A percentile compares a stretch with the other conserved stretches of the same genome.
These are phyloP conservation scores for Hypsizygus ulmarius DNA, from an alignment of 1,284 basidiomycete genomes.

Conservation along the genomic window DNA sequence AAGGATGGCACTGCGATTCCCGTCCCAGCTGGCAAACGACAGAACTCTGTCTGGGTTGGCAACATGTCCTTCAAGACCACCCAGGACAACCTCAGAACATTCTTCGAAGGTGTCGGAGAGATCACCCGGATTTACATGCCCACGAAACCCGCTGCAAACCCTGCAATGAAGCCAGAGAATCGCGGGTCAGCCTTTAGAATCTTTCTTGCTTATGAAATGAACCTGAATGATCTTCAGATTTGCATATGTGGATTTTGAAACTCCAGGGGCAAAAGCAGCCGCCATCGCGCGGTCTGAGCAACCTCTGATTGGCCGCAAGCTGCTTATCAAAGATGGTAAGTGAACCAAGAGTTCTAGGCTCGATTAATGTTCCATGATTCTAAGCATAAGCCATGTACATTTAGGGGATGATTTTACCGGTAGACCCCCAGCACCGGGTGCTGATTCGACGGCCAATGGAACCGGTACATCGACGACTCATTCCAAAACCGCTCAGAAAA, in stretches of 20 bases:
- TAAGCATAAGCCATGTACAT: constrained; percentile 18
- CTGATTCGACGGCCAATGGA: constrained; percentile 28
- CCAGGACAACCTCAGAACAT: constrained; percentile 61
- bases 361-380: constrained; percentile 7
- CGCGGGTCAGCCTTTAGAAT: constrained; percentile 50
- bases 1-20: constrained; percentile 35
- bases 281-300: constrained; percentile 84
- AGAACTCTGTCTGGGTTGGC: constrained; percentile 93
- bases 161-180: constrained; percentile 55
- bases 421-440: constrained; percentile 45
- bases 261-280: constrained; percentile 66
- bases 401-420: constrained; percentile 74
- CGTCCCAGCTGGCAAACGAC: constrained; percentile 42
- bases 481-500: constrained; percentile 81
- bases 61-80: constrained; percentile 93
- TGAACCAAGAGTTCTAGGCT: constrained; percentile 4
- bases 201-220: not conserved
- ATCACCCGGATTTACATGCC: constrained; percentile 77
- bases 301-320: constrained; percentile 78
- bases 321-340: constrained; percentile 92
- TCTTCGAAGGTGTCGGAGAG: constrained; percentile 73
- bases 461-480: constrained; percentile 39
- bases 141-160: constrained; percentile 47
- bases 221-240: constrained; percentile 54
- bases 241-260: constrained; percentile 93